Evolutionary conservation across 257 asterid genomes (phyloP).

Genomic region (Nicotiana undulata): DNA sequence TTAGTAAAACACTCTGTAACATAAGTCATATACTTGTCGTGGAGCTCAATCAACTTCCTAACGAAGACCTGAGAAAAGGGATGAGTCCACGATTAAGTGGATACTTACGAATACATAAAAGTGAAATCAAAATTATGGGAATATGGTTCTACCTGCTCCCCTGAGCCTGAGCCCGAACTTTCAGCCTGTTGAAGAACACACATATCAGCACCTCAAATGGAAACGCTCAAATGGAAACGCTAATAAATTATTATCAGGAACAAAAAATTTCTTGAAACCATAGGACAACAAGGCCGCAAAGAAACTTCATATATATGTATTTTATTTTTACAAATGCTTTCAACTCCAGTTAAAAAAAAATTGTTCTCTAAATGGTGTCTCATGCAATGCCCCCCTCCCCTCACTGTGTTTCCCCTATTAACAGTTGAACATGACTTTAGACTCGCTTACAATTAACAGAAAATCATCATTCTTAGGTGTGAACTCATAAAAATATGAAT

Average conservation of each 20-base stretch:
- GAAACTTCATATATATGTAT: neutral
- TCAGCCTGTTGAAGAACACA: conserved; percentile 28
- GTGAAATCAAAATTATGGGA: neutral
- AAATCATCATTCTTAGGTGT: neutral
- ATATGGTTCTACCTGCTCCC: conserved; percentile 29
- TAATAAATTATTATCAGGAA: neutral
- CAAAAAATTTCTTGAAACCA: neutral
- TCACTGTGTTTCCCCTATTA: neutral
- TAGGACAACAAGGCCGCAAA: neutral
- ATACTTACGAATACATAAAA: neutral
- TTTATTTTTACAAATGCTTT: neutral
- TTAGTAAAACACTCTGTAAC: conserved; percentile 14
- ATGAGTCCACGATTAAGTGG: neutral
- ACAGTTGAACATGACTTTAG: neutral
- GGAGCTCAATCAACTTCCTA: conserved; percentile 23
- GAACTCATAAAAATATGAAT: neutral
- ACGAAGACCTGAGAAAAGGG: conserved; percentile 19
- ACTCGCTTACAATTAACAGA: neutral
- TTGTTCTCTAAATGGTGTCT: neutral
- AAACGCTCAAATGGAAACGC: neutral
- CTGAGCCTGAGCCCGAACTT: conserved; percentile 25
- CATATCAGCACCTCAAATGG: conserved; percentile 8
- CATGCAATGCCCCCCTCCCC: neutral
- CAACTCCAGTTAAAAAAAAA: neutral
- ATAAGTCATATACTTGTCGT: conserved; percentile 20